Evolutionary conservation across 140 eudicot genomes (phyloP).

Genomic region (Ambrosia hybrid): DNA sequence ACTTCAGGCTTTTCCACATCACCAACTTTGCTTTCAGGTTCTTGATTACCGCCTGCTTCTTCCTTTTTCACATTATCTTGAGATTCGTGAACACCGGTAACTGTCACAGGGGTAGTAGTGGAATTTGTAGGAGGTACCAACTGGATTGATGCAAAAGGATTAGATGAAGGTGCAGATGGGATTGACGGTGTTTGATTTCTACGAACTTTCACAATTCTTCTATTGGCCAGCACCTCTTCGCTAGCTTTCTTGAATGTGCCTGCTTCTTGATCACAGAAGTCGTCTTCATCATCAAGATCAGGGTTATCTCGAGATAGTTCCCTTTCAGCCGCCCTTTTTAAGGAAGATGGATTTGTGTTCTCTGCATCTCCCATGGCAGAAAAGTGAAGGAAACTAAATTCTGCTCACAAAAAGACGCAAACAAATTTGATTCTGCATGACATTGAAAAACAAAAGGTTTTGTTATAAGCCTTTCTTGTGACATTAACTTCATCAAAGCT

Average conservation of each 20-base stretch:
- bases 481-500: too few relatives aligned
- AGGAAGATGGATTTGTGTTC: constrained; percentile 58
- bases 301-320: constrained; percentile 72
- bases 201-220: constrained; percentile 85
- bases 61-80: too few relatives aligned
- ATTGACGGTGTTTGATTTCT: constrained; percentile 43
- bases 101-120: constrained; percentile 19
- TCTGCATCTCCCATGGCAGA: constrained; percentile 60
- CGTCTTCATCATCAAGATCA: constrained; percentile 84
- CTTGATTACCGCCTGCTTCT: too few relatives aligned
- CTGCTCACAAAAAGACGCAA: too few relatives aligned
- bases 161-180: constrained; percentile 57
- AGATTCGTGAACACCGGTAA: background rate
- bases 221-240: constrained; percentile 76
- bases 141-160: constrained; percentile 76
- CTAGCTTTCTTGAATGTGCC: constrained; percentile 77
- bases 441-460: too few relatives aligned
- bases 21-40: too few relatives aligned
- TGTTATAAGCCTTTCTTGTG: too few relatives aligned
- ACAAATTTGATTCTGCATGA: too few relatives aligned
- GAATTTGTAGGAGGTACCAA: constrained; percentile 51
- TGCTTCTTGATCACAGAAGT: constrained; percentile 45
- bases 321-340: constrained; percentile 77
- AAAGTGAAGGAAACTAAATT: background rate
- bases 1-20: background rate